phyloP scores from a whole-genome alignment of 1,139 yeast species.

The Candida pseudocylindracea region DNA sequence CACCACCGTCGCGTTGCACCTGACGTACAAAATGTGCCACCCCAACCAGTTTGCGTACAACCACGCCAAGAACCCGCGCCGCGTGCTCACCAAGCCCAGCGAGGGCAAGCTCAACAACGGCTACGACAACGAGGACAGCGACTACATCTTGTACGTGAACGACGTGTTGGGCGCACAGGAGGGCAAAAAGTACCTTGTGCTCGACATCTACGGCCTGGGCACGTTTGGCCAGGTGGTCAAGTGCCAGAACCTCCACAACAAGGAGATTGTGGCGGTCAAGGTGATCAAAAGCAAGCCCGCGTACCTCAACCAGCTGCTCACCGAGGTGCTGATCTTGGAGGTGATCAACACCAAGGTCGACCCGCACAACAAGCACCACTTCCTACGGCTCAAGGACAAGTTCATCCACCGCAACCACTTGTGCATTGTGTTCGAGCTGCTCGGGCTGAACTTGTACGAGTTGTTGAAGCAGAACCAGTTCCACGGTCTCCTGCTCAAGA shows the following conservation, averaged over 20 bases:
- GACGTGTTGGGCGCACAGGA: conserved; percentile 83
- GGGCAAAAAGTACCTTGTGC: conserved; percentile 66
- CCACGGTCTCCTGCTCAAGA: conserved; percentile 66
- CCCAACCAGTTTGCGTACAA: conserved; percentile 67
- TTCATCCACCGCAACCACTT: conserved; percentile 85
- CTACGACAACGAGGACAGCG: conserved; percentile 70
- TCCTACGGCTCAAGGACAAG: conserved; percentile 63
- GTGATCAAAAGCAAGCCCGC: conserved; percentile 88
- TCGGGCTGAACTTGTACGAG: conserved; percentile 79
- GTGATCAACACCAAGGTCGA: conserved; percentile 23
- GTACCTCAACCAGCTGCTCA: conserved; percentile 73
- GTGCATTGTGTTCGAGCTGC: conserved; percentile 76
- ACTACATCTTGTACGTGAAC: conserved; percentile 82
- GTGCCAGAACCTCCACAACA: conserved; percentile 78
- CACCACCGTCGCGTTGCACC: conserved; percentile 51
- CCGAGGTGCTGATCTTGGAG: conserved; percentile 77
- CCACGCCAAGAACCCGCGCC: conserved; percentile 67
- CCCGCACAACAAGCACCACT: conserved; percentile 39
- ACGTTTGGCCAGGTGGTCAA: conserved; percentile 98
- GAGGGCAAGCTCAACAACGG: conserved; percentile 73
- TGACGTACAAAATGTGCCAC: conserved; percentile 72
- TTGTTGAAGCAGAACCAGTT: conserved; percentile 83
- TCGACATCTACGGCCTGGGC: conserved; percentile 87
- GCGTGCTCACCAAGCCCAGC: conserved; percentile 84
- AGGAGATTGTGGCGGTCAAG: conserved; percentile 83